phyloP scores from a whole-genome alignment of 192 early-diverging fungal genomes.

The Lobosporangium transversale region DNA sequence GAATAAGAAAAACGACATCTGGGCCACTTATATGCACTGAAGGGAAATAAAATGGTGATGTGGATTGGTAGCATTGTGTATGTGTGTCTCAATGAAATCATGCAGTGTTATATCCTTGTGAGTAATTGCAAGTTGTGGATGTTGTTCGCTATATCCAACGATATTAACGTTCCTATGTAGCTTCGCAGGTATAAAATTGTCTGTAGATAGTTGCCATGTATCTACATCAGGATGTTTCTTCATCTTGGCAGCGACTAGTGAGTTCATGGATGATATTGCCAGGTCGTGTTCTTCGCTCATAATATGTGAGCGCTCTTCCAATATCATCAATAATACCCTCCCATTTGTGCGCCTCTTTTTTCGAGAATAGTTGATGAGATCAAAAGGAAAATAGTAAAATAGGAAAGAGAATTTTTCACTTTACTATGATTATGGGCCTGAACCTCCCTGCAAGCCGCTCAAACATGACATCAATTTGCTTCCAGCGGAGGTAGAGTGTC shows the following conservation, averaged over 20 bases:
- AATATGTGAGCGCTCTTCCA: not conserved
- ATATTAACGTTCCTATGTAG: not conserved
- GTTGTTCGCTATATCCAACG: constrained; percentile 1
- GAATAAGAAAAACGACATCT: constrained; percentile 1
- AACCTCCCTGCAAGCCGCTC: not conserved
- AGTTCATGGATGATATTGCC: not conserved
- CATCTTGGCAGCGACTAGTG: no score
- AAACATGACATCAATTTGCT: not conserved
- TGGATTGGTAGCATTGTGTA: constrained; percentile 6
- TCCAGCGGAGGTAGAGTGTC: not conserved
- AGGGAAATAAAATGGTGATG: not conserved
- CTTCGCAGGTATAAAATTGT: not conserved
- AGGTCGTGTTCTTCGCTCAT: not conserved
- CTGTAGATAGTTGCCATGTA: not conserved
- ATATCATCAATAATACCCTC: not conserved
- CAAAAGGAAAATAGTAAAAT: not conserved
- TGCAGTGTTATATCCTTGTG: constrained; percentile 1
- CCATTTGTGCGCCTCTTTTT: not conserved
- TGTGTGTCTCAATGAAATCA: constrained; percentile 1
- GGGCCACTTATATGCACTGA: not conserved
- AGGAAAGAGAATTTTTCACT: not conserved
- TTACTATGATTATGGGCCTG: not conserved
- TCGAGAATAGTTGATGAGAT: not conserved
- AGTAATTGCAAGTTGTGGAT: not conserved
- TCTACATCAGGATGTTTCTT: no score